Evolutionary conservation across 108 stramenopile genomes (phyloP).

Genomic region (Cyclotella cryptica): DNA sequence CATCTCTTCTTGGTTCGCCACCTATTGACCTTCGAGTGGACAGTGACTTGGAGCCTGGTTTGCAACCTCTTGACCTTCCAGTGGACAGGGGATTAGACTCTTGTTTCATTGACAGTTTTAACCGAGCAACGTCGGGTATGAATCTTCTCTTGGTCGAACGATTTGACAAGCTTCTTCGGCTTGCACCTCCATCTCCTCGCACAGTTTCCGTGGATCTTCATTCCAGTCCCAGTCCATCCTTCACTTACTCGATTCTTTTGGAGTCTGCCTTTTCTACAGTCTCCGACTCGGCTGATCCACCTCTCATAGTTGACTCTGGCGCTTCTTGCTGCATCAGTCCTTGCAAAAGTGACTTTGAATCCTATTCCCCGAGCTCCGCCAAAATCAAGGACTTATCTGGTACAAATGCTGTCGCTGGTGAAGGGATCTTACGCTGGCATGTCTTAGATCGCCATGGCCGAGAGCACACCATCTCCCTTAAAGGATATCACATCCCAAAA

Average conservation of each 20-base stretch:
- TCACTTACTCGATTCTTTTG: neutral
- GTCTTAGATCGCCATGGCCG: neutral
- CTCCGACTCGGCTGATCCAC: neutral
- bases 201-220: no score
- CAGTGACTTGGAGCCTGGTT: no score
- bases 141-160: no score
- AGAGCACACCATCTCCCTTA: neutral
- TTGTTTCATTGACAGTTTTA: no score
- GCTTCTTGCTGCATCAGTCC: slow-evolving; percentile 4
- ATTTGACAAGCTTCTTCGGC: no score
- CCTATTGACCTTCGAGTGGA: no score
- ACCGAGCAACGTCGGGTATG: no score
- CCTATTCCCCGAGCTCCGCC: neutral
- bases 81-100: no score
- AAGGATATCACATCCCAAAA: neutral
- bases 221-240: neutral
- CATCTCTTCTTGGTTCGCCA: no score
- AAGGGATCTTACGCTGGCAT: neutral
- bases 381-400: slow-evolving; percentile 13
- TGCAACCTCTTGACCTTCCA: no score
- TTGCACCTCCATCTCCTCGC: no score
- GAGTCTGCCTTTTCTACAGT: neutral
- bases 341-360: neutral
- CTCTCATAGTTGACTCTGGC: neutral
- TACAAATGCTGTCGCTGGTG: neutral